Evolutionary conservation across 305 asterid genomes (phyloP).

Genomic region (Rubia tinctorum): DNA sequence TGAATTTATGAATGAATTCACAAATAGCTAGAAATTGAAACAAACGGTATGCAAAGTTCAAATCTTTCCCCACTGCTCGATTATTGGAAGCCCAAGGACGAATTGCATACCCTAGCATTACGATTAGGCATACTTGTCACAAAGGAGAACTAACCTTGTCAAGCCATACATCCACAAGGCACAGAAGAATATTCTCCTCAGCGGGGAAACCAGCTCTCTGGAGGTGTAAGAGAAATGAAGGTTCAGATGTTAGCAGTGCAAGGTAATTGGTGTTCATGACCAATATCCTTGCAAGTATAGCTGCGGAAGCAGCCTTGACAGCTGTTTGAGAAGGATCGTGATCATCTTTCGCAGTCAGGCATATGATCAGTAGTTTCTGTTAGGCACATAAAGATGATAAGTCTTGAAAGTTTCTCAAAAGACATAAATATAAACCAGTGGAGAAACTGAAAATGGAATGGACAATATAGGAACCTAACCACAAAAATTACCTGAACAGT

Average conservation of each 20-base stretch:
- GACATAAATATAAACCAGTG: not conserved
- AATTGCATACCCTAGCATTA: not conserved
- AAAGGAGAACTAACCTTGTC: conserved; percentile 62
- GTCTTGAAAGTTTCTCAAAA: conserved; percentile 9
- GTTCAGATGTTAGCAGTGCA: conserved; percentile 83
- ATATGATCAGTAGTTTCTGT: conserved; percentile 72
- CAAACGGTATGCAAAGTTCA: not conserved
- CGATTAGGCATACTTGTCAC: not conserved
- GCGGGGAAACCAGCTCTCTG: conserved; percentile 70
- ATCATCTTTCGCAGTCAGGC: conserved; percentile 91
- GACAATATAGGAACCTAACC: conserved; percentile 14
- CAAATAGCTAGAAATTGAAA: not conserved
- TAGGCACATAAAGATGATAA: conserved; percentile 25
- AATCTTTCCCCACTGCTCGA: not conserved
- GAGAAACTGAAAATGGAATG: conserved; percentile 1
- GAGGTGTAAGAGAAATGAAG: conserved; percentile 56
- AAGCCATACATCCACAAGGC: conserved; percentile 94
- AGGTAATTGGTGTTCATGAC: conserved; percentile 86
- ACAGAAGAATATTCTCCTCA: conserved; percentile 81
- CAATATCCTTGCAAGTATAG: conserved; percentile 85
- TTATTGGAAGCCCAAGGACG: not conserved
- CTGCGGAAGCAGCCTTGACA: conserved; percentile 75
- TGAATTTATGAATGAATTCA: not conserved
- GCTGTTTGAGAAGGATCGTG: conserved; percentile 78
- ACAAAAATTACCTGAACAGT: conserved; percentile 56